Percentiles rank a stretch among this genome's conserved stretches.
These are phyloP conservation scores for Stellera chamaejasme DNA, from an alignment of 345 rosid genomes.

Conservation along the genomic window DNA sequence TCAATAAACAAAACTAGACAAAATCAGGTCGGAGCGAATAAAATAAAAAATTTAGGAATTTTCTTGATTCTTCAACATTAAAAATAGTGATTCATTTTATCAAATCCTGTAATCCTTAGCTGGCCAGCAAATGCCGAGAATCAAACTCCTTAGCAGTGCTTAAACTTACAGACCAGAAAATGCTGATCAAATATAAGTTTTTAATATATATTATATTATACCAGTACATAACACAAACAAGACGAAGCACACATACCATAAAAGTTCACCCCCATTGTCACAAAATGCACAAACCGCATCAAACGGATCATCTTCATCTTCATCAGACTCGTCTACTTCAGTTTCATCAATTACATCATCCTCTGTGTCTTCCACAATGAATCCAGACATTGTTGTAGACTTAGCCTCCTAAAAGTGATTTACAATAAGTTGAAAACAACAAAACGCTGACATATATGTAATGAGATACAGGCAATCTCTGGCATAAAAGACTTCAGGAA, in stretches of 20 bases:
- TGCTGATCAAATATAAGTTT: too few relatives aligned
- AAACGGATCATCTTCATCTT: constrained; percentile 31
- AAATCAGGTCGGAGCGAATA: too few relatives aligned
- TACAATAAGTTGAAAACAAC: constrained; percentile 12
- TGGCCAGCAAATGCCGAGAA: too few relatives aligned
- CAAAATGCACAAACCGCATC: constrained; percentile 81
- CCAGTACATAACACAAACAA: not conserved
- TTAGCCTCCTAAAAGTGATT: constrained; percentile 34
- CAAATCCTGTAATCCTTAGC: too few relatives aligned
- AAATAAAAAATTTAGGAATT: too few relatives aligned
- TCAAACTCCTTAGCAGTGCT: too few relatives aligned
- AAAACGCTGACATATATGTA: not conserved
- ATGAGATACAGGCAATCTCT: too few relatives aligned
- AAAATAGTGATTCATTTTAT: too few relatives aligned
- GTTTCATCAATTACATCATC: constrained; percentile 27
- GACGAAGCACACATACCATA: constrained; percentile 45
- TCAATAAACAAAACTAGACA: too few relatives aligned
- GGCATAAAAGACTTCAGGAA: not conserved
- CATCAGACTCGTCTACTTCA: constrained; percentile 38
- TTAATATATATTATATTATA: too few relatives aligned
- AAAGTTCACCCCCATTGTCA: constrained; percentile 73
- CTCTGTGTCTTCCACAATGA: constrained; percentile 56
- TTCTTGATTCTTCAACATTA: too few relatives aligned
- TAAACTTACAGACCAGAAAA: not conserved
- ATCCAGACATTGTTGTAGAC: constrained; percentile 23